A percentile compares a stretch with the other conserved stretches of the same genome.
phyloP scores from a whole-genome alignment of 1,139 yeast genomes.

The Saccharomyces hybrid region DNA sequence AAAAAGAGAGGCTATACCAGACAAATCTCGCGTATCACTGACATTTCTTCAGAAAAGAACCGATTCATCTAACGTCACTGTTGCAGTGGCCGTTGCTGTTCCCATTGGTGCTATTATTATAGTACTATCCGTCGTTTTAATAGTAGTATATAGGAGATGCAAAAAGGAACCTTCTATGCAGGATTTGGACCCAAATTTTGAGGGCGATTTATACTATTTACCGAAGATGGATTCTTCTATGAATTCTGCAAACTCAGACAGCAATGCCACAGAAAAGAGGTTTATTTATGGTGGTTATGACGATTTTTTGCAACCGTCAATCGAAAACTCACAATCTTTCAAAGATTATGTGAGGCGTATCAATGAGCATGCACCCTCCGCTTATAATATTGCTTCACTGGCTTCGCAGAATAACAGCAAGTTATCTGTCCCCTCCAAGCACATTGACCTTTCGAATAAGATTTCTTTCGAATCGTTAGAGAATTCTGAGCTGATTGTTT shows the following conservation, averaged over 20 bases:
- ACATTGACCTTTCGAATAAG: not conserved
- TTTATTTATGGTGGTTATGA: conserved; percentile 3
- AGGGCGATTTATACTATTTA: conserved; percentile 63
- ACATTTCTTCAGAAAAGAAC: not conserved
- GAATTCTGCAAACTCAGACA: conserved; percentile 21
- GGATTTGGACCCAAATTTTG: conserved; percentile 70
- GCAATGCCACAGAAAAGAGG: conserved; percentile 4
- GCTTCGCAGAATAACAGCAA: conserved; percentile 5
- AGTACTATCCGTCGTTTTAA: conserved; percentile 43
- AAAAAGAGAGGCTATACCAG: not conserved
- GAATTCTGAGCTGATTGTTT: not conserved
- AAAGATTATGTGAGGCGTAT: conserved; percentile 19
- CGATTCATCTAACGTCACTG: conserved; percentile 35
- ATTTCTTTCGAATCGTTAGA: not conserved
- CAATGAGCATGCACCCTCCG: conserved; percentile 15
- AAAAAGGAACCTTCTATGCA: conserved; percentile 43
- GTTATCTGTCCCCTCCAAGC: not conserved
- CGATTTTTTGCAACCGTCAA: conserved; percentile 19
- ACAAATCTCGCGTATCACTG: not conserved
- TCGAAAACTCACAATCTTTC: conserved; percentile 12
- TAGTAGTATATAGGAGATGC: conserved; percentile 49
- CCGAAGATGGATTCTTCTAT: conserved; percentile 32
- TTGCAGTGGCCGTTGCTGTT: conserved; percentile 58
- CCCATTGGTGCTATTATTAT: conserved; percentile 48
- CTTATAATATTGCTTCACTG: conserved; percentile 16